Evolutionary conservation across 352 stramenopile species (phyloP), one percentile per base, ranked within the genome.

Genomic region (Globisporangium emineosum): DNA sequence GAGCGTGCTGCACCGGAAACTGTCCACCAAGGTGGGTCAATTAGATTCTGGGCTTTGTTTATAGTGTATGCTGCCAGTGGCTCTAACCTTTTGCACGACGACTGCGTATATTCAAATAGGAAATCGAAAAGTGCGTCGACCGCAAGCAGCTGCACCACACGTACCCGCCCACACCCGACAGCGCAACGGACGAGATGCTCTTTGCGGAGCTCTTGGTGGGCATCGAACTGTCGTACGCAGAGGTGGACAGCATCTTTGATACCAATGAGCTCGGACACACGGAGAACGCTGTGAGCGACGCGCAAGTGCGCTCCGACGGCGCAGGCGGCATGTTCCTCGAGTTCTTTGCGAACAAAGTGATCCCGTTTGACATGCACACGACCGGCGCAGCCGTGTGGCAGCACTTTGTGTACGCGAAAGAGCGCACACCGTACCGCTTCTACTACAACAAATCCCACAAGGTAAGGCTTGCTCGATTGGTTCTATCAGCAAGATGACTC

Each of bases 291-390:
- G 70, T 68, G 53, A 72, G 66, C 30, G 76, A 80, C 56, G 74
- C 74, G 10, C 65, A 78, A 37, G 74, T 84, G 67, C 67, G 74
- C 25, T 57, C 54, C 62, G 72, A 74, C 5, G 49, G 63, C 10
- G 64, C 67, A 25, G 64, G 64, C 10, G 63, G 66, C 43, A 64
- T 80, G 32, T 79, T 72, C 63, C 71, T 85, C 62, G 74, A 81
- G 67, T 75, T 85, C 51, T 81, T 78, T 32, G 74, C 67, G 37
- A 82, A 72, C 50, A 82, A 85, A 54, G 67, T 82, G 17, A 53
- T 82, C 21, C 74, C 74, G 40, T 85, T 85, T 54, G 59, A 70
- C 15, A 53, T 85, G 33, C 40, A 57, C 5, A 62, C 65, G 23
- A 73, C 74, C 5, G 75, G 72, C 15, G 65, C 64, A 15, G 72